Conservation (phyloP, 495 filamentous ascomycete species). For the Pseudomonodictys pantanalensis region DNA sequence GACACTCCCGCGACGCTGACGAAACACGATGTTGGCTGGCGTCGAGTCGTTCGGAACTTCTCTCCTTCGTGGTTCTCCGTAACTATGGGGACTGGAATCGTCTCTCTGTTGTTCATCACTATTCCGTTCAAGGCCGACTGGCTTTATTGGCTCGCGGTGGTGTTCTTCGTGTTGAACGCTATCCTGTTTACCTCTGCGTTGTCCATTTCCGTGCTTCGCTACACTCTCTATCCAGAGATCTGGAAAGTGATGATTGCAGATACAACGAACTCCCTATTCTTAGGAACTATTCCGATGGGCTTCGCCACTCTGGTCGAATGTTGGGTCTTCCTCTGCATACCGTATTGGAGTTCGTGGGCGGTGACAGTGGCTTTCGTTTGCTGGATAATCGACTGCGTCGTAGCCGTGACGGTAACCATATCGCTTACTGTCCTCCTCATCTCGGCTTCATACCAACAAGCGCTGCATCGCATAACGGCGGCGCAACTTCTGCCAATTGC, state of each 20-base stretch:
- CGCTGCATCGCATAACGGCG: conserved; percentile 57
- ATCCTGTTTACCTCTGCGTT: conserved; percentile 48
- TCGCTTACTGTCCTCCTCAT: conserved; percentile 54
- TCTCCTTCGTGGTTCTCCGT: conserved; percentile 41
- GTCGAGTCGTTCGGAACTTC: conserved; percentile 40
- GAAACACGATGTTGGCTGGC: conserved; percentile 37
- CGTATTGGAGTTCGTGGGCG: conserved; percentile 53
- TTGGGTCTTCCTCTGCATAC: conserved; percentile 55
- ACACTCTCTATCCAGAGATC: conserved; percentile 58
- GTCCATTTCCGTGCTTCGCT: conserved; percentile 53
- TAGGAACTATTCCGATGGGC: conserved; percentile 64
- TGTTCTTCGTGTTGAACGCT: conserved; percentile 40
- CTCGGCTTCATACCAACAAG: conserved; percentile 40
- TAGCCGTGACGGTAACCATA: conserved; percentile 53
- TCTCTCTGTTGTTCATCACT: conserved; percentile 35
- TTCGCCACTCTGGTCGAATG: conserved; percentile 60
- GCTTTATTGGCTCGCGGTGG: conserved; percentile 38
- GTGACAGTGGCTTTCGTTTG: conserved; percentile 46
- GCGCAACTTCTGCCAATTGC: conserved; percentile 63
- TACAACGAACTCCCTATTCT: conserved; percentile 58
- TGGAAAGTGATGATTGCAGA: conserved; percentile 58
- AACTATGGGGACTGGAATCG: conserved; percentile 44
- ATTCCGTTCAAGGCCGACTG: conserved; percentile 38
- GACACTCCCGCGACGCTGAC: not conserved
- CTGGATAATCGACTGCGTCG: conserved; percentile 59